phyloP scores from a whole-genome alignment of 805 yeast genomes.

The Zygotorulaspora sp. region DNA sequence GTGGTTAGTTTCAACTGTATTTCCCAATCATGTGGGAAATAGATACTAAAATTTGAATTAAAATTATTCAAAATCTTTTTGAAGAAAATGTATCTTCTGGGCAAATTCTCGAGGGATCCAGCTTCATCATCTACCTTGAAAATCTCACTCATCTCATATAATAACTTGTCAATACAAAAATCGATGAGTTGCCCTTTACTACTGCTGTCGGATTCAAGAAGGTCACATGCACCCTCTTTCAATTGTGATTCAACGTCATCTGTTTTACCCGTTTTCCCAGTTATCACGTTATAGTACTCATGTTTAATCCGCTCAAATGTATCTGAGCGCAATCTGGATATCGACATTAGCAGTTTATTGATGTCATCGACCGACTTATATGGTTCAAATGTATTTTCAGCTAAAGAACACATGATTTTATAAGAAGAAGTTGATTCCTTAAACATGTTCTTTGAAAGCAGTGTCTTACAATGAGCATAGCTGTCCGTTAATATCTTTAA shows the following conservation, averaged over 20 bases:
- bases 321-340: constrained; percentile 25
- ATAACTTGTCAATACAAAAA: constrained; percentile 67
- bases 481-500: constrained; percentile 73
- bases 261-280: constrained; percentile 12
- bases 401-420: constrained; percentile 32
- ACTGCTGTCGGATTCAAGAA: constrained; percentile 59
- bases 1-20: constrained; percentile 58
- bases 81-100: constrained; percentile 76
- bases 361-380: constrained; percentile 77
- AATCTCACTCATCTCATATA: constrained; percentile 70
- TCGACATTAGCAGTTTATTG: constrained; percentile 30
- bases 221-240: constrained; percentile 59
- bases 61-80: constrained; percentile 61
- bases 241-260: constrained; percentile 30
- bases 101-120: constrained; percentile 83
- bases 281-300: constrained; percentile 16
- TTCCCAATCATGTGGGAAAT: constrained; percentile 71
- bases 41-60: constrained; percentile 45
- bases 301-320: constrained; percentile 24
- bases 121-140: constrained; percentile 86
- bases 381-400: constrained; percentile 42
- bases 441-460: constrained; percentile 16
- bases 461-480: constrained; percentile 22
- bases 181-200: constrained; percentile 55
- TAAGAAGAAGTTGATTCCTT: constrained; percentile 29